Evolutionary conservation across 345 rosid species (phyloP).

Genomic region (Boechera retrofracta): DNA sequence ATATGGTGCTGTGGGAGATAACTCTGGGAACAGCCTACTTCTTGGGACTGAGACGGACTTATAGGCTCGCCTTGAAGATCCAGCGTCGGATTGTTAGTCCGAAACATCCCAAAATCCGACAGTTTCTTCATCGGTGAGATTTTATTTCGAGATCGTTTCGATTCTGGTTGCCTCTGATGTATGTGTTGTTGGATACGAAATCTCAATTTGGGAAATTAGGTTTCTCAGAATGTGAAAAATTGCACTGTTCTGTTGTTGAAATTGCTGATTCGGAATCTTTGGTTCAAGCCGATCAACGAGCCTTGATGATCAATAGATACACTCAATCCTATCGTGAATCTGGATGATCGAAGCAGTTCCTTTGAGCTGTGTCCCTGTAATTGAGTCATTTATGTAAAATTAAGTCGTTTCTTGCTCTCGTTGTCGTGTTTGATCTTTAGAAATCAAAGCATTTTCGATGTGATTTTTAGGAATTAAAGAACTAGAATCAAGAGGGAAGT

Average conservation of each 20-base stretch:
- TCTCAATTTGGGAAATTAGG: constrained; percentile 9
- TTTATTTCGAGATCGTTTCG: constrained; percentile 1
- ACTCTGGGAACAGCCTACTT: constrained; percentile 85
- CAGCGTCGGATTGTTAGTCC: constrained; percentile 70
- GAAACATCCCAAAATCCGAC: constrained; percentile 64
- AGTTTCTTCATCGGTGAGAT: constrained; percentile 62
- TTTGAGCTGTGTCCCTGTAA: too few relatives aligned
- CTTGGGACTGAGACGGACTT: constrained; percentile 82
- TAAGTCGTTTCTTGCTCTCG: background rate
- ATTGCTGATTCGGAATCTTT: constrained; percentile 10
- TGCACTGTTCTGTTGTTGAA: constrained; percentile 1
- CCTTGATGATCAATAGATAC: background rate
- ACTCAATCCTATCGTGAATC: background rate
- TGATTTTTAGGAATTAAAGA: background rate
- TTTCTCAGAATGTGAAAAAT: background rate
- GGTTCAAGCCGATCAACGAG: background rate
- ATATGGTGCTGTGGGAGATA: constrained; percentile 95
- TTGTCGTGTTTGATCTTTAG: background rate
- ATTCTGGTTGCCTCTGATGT: background rate
- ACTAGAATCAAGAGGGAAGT: background rate
- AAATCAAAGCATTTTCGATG: background rate
- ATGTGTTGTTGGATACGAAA: background rate
- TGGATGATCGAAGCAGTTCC: background rate
- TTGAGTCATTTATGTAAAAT: too few relatives aligned
- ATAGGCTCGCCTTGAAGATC: constrained; percentile 68